Evolutionary conservation across 371 early-diverging fungal genomes (phyloP), one percentile per base, ranked within the genome.

Genomic region (Cokeromyces recurvatus): DNA sequence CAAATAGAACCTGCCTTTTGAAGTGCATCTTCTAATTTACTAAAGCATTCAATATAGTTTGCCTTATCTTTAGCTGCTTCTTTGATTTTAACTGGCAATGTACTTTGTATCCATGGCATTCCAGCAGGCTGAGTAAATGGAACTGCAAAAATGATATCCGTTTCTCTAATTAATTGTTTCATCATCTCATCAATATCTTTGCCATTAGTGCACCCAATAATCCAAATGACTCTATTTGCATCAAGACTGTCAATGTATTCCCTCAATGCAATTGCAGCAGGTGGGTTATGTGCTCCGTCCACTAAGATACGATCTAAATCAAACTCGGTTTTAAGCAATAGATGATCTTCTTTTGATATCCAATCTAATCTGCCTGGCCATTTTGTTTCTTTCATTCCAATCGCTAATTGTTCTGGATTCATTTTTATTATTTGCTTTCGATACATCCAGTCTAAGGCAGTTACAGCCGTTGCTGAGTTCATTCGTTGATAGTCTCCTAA

Each of bases 211-310:
- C 81, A 69, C 19, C 81, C 92, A 25, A 91, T 59, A 23, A 94
- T 79, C 91, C 92, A 96, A 42, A 78, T 62, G 15, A 88, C 79
- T 20, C 56, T 47, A 34, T 55, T 31, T 22, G 36, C 40, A 49
- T 49, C 23, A 24, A 64, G 32, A 10, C 65, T 49, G 48, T 87
- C 81, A 4, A 92, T 62, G 60, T 81, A 90, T 2, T 55, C 54
- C 5, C 82, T 60, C 20, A 95, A 64, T 2, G 72, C 85, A 11
- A 49, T 39, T 0, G 88, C 82, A 0, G 92, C 90, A 3, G 82
- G 81, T 40, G 74, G 71, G 59, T 96, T 96, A 60, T 96, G 95
- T 1, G 94, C 92, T 9, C 94, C 97, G 56, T 96, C 94, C 0
- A 90, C 75, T 15, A 93, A 63, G 7, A 92, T 50, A 53, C 59